Evolutionary conservation across 768 basidiomycete genomes (phyloP), one percentile per base, ranked within the genome.

Genomic region (Hericium rajendrae): DNA sequence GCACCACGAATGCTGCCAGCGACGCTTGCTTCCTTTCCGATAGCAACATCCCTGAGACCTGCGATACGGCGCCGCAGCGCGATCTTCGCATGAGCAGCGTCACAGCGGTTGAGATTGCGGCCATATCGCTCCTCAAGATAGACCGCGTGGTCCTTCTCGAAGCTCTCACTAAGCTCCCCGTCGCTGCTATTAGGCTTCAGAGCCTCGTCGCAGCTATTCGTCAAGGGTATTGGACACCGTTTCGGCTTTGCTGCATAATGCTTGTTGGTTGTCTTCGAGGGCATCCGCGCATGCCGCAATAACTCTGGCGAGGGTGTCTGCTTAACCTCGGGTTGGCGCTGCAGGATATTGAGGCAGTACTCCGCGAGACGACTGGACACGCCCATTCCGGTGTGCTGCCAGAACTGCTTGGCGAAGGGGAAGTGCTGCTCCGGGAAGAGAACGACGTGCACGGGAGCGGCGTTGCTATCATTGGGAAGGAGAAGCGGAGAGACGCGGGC

Each of bases 111-210:
- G 18, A 95, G 73, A 67, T 95, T 97, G 6, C 95, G 82, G 0
- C 93, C 95, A 62, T 97, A 98, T 13, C 94, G 84, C 70, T 97
- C 94, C 70, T 98, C 95, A 24, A 98, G 76, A 70, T 94, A 97
- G 6, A 77, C 76, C 1, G 74, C 70, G 54, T 88, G 82, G 62
- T 92, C 92, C 18, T 73, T 67, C 52, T 75, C 78, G 52, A 90
- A 70, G 10, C 71, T 69, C 38, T 91, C 88, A 3, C 60, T 58
- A 50, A 51, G 37, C 49, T 59, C 56, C 11, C 8, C 51, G 22
- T 4, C 50, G 48, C 26, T 54, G 50, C 9, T 54, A 2, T 65
- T 52, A 39, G 60, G 57, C 20, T 62, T 59, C 4, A 58, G 60
- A 2, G 64, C 52, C 20, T 61, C 48, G 38, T 64, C 58, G 6